These are phyloP conservation scores for Fusarium siculi DNA, from an alignment of 2,329 filamentous ascomycete genomes.

Conservation along the genomic window DNA sequence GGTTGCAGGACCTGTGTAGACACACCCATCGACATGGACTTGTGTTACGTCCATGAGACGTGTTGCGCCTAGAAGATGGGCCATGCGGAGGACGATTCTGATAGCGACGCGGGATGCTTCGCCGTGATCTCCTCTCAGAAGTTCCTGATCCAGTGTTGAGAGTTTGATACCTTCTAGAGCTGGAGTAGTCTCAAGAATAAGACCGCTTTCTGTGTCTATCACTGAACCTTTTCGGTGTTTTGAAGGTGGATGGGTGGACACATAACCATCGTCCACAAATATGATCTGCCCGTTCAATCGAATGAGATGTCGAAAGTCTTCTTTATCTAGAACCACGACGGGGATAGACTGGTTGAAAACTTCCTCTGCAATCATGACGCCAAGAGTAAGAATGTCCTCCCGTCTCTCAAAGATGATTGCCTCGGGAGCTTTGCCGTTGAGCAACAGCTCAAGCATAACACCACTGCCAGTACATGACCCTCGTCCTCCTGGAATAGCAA, in stretches of 20 bases:
- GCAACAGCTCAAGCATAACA: constrained; percentile 56
- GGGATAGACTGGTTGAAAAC: constrained; percentile 55
- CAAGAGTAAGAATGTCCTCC: constrained; percentile 58
- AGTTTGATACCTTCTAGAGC: constrained; percentile 33
- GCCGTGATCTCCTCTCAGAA: constrained; percentile 20
- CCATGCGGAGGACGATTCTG: constrained; percentile 29
- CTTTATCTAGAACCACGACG: constrained; percentile 45
- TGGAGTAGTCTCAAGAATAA: constrained; percentile 2
- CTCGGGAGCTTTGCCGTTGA: constrained; percentile 51
- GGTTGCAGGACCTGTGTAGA: constrained; percentile 42
- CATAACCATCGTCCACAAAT: constrained; percentile 7
- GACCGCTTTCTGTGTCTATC: neutral
- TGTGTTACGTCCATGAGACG: constrained; percentile 34
- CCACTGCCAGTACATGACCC: constrained; percentile 59
- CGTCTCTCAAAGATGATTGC: constrained; percentile 54
- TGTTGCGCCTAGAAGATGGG: constrained; percentile 19
- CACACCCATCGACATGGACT: constrained; percentile 28
- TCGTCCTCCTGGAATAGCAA: constrained; percentile 58
- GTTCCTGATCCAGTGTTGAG: constrained; percentile 12
- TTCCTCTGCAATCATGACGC: constrained; percentile 55
- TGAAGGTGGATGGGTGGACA: neutral
- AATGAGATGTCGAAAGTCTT: constrained; percentile 27
- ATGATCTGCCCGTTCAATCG: constrained; percentile 1
- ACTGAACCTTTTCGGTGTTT: neutral
- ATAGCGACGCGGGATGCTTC: constrained; percentile 20